These are phyloP conservation scores for Ophioceras dolichostomum DNA, from an alignment of 2,329 filamentous ascomycete genomes.

Conservation along the genomic window DNA sequence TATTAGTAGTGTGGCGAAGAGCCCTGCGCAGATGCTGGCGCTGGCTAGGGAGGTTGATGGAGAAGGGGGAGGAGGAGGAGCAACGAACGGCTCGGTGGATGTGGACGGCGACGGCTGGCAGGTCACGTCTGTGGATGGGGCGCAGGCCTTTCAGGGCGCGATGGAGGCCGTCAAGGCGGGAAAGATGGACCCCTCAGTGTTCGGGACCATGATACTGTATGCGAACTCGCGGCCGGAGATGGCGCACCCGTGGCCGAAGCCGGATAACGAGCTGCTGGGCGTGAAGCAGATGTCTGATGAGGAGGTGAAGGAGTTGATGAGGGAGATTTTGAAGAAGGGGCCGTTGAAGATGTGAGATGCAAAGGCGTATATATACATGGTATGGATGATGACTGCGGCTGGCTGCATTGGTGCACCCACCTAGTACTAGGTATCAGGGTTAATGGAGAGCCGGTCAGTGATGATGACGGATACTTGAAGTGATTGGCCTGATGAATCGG, in stretches of 20 bases:
- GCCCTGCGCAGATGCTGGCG: slow-evolving; percentile 12
- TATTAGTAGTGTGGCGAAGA: slow-evolving; percentile 10
- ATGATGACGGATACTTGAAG: too few relatives aligned
- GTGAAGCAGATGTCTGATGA: slow-evolving; percentile 2
- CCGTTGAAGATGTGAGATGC: too few relatives aligned
- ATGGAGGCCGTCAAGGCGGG: slow-evolving; percentile 9
- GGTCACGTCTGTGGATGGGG: slow-evolving; percentile 6
- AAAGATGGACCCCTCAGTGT: background rate
- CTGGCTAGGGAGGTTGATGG: slow-evolving; percentile 8
- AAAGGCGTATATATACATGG: too few relatives aligned
- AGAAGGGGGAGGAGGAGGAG: too few relatives aligned
- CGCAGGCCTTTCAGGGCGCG: slow-evolving; percentile 8
- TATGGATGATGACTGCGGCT: too few relatives aligned
- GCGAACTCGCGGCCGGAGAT: background rate
- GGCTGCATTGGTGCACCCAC: too few relatives aligned
- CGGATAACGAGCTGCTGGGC: slow-evolving; percentile 3
- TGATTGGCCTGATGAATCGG: too few relatives aligned
- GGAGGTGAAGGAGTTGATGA: background rate
- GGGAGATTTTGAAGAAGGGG: background rate
- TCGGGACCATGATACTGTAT: background rate
- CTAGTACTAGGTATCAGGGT: too few relatives aligned
- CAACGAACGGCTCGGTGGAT: background rate
- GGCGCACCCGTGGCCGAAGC: background rate
- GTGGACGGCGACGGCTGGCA: slow-evolving; percentile 8
- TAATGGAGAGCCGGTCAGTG: too few relatives aligned